Conservation (phyloP, 2,329 filamentous ascomycete genomes). For the Fusarium secorum region DNA sequence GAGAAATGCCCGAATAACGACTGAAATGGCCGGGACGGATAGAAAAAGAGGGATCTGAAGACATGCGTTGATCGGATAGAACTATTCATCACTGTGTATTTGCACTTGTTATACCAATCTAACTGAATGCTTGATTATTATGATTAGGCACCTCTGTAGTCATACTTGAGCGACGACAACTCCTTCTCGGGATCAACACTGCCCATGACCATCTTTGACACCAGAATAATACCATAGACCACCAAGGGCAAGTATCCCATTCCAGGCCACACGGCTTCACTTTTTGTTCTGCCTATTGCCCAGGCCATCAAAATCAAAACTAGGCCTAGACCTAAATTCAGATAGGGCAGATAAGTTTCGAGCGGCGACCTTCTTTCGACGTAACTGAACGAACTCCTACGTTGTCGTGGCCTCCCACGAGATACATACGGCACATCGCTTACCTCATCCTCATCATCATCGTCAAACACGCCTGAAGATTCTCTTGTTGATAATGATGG, state of each 20-base stretch:
- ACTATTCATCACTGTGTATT: neutral
- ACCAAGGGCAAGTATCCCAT: conserved; percentile 62
- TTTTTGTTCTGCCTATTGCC: conserved; percentile 46
- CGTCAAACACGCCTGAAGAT: conserved; percentile 19
- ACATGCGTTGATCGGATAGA: conserved; percentile 19
- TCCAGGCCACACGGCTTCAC: conserved; percentile 50
- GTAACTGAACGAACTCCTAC: conserved; percentile 36
- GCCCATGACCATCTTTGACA: conserved; percentile 71
- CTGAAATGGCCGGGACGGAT: conserved; percentile 19
- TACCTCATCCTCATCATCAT: conserved; percentile 33
- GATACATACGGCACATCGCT: conserved; percentile 15
- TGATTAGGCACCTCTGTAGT: conserved; percentile 69
- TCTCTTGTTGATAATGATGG: conserved; percentile 30
- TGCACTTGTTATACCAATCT: neutral
- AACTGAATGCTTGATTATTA: neutral
- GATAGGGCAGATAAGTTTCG: conserved; percentile 63
- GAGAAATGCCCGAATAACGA: conserved; percentile 33
- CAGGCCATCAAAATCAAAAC: conserved; percentile 59
- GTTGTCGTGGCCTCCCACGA: conserved; percentile 25
- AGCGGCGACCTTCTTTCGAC: conserved; percentile 55
- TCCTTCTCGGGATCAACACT: conserved; percentile 73
- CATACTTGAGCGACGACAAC: conserved; percentile 68
- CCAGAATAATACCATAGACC: conserved; percentile 67
- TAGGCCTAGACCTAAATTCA: conserved; percentile 66
- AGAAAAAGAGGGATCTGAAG: conserved; percentile 16